phyloP scores from a whole-genome alignment of 495 filamentous ascomycete species.

The Trypethelium eluteriae region DNA sequence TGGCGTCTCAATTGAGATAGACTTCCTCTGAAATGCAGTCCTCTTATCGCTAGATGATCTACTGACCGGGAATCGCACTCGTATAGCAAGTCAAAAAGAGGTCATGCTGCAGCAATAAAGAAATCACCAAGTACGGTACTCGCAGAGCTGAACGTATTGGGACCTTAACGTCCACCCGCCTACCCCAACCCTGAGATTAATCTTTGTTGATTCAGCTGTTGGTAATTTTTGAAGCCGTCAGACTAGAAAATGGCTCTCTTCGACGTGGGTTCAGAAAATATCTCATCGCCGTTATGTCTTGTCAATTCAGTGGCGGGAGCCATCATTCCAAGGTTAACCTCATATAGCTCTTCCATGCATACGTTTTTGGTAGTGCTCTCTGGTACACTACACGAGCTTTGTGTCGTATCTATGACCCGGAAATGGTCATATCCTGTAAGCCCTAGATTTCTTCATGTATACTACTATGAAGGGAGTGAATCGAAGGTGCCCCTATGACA shows the following conservation, averaged over 20 bases:
- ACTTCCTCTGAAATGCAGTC: too few species aligned
- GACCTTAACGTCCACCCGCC: too few species aligned
- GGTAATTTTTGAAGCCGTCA: too few species aligned
- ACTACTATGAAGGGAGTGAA: constrained; percentile 5
- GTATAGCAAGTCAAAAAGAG: too few species aligned
- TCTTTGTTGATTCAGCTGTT: too few species aligned
- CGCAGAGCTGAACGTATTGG: too few species aligned
- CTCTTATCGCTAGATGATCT: too few species aligned
- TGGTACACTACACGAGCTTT: constrained; percentile 24
- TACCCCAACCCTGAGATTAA: too few species aligned
- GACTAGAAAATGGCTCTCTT: constrained; percentile 13
- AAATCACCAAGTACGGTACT: too few species aligned
- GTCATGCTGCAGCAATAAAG: too few species aligned
- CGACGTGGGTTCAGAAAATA: constrained; percentile 11
- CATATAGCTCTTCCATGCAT: constrained; percentile 25
- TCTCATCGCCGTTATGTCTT: not conserved
- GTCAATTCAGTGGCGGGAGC: not conserved
- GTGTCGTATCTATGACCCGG: constrained; percentile 21
- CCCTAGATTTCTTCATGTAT: not conserved
- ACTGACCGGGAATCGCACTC: too few species aligned
- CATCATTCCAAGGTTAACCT: not conserved
- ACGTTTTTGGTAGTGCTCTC: constrained; percentile 27
- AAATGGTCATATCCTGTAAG: constrained; percentile 20
- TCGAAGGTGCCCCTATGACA: constrained; percentile 10
- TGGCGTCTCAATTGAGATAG: too few species aligned